These are phyloP conservation scores for Verticillium zaregamsianum DNA, from an alignment of 2,329 filamentous ascomycete genomes.

Conservation along the genomic window DNA sequence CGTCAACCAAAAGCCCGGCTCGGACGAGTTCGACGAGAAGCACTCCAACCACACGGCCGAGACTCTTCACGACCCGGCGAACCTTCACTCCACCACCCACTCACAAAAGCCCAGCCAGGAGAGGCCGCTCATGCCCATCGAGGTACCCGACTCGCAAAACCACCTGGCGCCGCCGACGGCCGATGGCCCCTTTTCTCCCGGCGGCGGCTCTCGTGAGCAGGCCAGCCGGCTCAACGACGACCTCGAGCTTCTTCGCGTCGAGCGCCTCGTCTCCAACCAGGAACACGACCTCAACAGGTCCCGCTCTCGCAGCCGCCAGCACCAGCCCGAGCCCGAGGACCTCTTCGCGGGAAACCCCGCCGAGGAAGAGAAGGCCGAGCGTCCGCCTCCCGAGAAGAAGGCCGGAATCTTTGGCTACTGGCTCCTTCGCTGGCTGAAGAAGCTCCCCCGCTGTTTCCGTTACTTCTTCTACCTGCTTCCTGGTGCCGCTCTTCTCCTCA, in stretches of 20 bases:
- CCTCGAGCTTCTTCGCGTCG: slow-evolving; percentile 43
- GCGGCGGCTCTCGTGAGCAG: slow-evolving; percentile 18
- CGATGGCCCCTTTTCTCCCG: neutral
- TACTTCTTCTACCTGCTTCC: slow-evolving; percentile 46
- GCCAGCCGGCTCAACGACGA: slow-evolving; percentile 40
- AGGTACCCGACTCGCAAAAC: slow-evolving; percentile 1
- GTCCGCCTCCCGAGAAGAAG: slow-evolving; percentile 12
- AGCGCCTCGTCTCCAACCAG: slow-evolving; percentile 40
- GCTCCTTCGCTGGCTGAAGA: slow-evolving; percentile 40
- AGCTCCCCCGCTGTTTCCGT: slow-evolving; percentile 45
- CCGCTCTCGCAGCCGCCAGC: slow-evolving; percentile 25
- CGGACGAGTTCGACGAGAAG: slow-evolving; percentile 13
- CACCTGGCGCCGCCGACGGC: slow-evolving; percentile 1
- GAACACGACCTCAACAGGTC: slow-evolving; percentile 26
- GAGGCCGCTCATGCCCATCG: slow-evolving; percentile 1
- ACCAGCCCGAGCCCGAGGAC: slow-evolving; percentile 36
- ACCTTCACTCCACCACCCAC: neutral
- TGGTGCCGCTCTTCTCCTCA: slow-evolving; percentile 37
- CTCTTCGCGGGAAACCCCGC: slow-evolving; percentile 37
- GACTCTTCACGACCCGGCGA: slow-evolving; percentile 7
- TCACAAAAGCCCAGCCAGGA: slow-evolving; percentile 2
- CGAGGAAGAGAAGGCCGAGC: slow-evolving; percentile 3
- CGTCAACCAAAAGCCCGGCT: neutral
- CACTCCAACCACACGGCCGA: slow-evolving; percentile 10
- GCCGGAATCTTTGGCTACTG: slow-evolving; percentile 21